These are phyloP conservation scores for Lojkania enalia DNA, from an alignment of 2,329 filamentous ascomycete genomes.

Conservation along the genomic window DNA sequence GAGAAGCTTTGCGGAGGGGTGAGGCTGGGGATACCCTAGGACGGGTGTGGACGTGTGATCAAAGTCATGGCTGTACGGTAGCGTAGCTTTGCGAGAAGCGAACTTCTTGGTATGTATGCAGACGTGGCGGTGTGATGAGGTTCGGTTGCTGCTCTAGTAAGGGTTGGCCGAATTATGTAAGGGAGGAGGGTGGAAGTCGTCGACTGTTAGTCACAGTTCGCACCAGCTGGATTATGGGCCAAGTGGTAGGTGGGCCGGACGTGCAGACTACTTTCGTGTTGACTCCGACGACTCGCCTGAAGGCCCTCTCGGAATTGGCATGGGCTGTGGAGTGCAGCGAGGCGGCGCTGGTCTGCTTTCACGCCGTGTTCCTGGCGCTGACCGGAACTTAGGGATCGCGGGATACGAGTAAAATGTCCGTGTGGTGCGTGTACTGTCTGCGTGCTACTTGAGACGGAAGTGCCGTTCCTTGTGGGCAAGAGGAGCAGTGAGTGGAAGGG, in stretches of 20 bases:
- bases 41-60: slow-evolving; percentile 28
- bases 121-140: slow-evolving; percentile 26
- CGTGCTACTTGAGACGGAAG: slow-evolving; percentile 26
- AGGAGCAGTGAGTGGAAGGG: slow-evolving; percentile 1
- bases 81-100: slow-evolving; percentile 17
- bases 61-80: slow-evolving; percentile 9
- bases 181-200: slow-evolving; percentile 9
- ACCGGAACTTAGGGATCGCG: slow-evolving; percentile 27
- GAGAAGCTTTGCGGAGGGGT: slow-evolving; percentile 29
- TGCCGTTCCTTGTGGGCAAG: slow-evolving; percentile 30
- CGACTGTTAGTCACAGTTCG: not conserved
- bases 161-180: slow-evolving; percentile 25
- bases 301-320: not conserved
- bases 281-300: slow-evolving; percentile 3
- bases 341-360: not conserved
- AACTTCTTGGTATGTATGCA: slow-evolving; percentile 15
- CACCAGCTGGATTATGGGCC: not conserved
- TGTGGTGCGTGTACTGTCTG: slow-evolving; percentile 26
- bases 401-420: slow-evolving; percentile 21
- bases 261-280: slow-evolving; percentile 10
- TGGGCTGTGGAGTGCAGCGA: slow-evolving; percentile 16
- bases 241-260: slow-evolving; percentile 6
- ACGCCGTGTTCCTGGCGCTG: slow-evolving; percentile 13
- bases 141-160: slow-evolving; percentile 12
- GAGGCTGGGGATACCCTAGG: not conserved